Percentiles rank a stretch among this genome's conserved stretches.
Evolutionary conservation across 352 stramenopile species (phyloP).

Genomic region (Thalassiosira oceanica): DNA sequence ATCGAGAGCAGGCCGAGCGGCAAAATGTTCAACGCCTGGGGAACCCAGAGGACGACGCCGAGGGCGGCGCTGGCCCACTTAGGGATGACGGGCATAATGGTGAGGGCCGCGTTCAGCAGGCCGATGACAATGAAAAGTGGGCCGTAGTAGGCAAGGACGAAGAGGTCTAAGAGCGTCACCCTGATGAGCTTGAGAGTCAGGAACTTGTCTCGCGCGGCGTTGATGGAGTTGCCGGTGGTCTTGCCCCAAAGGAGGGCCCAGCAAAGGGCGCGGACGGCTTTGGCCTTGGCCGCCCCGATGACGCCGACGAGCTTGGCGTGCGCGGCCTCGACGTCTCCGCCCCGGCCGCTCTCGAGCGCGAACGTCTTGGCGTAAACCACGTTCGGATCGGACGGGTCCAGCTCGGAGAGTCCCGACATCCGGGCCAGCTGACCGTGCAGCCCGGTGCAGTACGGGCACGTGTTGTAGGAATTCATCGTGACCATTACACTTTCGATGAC

Average conservation of each 20-base stretch:
- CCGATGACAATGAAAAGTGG: conserved; percentile 20
- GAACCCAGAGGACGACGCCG: conserved; percentile 13
- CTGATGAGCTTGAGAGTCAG: not conserved
- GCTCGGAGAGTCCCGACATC: conserved; percentile 10
- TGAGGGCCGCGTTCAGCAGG: conserved; percentile 8
- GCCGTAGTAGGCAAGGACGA: conserved; percentile 18
- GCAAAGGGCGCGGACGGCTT: conserved; percentile 10
- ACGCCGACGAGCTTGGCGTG: not conserved
- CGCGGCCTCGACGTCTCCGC: conserved; percentile 1
- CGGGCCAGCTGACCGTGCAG: conserved; percentile 21
- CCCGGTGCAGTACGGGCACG: conserved; percentile 30
- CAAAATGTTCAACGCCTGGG: conserved; percentile 16
- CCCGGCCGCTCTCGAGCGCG: conserved; percentile 8
- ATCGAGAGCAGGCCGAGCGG: conserved; percentile 10
- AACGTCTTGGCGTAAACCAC: conserved; percentile 12
- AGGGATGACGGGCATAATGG: conserved; percentile 4
- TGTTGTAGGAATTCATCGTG: conserved; percentile 17
- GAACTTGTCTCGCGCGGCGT: conserved; percentile 11
- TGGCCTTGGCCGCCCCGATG: not conserved
- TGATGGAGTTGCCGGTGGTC: conserved; percentile 19
- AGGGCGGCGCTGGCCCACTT: conserved; percentile 1
- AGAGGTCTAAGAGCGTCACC: not conserved
- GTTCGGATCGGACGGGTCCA: conserved; percentile 1
- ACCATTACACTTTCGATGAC: conserved; percentile 24
- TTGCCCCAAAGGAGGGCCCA: conserved; percentile 24